Percentiles rank a stretch among this genome's conserved stretches.
These are phyloP conservation scores for Apiospora malaysiana DNA, from an alignment of 2,329 filamentous ascomycete genomes.

Conservation along the genomic window DNA sequence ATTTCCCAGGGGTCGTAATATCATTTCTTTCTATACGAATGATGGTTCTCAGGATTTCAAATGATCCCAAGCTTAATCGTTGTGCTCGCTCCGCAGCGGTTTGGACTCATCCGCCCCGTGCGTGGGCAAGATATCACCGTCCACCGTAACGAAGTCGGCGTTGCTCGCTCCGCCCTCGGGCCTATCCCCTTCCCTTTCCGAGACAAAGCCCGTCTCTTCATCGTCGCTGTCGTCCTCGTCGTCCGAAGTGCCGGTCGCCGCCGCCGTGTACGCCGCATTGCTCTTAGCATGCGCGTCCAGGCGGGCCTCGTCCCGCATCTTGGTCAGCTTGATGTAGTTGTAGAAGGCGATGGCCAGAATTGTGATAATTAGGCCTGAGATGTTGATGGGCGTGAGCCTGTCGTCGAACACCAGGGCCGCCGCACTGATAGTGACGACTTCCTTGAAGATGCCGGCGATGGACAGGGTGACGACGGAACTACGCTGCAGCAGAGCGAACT, in stretches of 20 bases:
- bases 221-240: slow-evolving; percentile 50
- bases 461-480: slow-evolving; percentile 95
- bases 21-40: not conserved
- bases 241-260: slow-evolving; percentile 39
- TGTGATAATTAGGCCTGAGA: slow-evolving; percentile 86
- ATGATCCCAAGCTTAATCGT: not conserved
- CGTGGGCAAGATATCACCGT: slow-evolving; percentile 46
- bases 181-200: slow-evolving; percentile 46
- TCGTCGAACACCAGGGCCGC: slow-evolving; percentile 90
- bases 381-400: slow-evolving; percentile 83
- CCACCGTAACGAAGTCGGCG: slow-evolving; percentile 45
- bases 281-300: slow-evolving; percentile 53
- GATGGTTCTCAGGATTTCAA: not conserved
- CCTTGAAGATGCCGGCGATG: slow-evolving; percentile 98
- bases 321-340: slow-evolving; percentile 91
- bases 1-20: no score
- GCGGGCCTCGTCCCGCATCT: slow-evolving; percentile 82
- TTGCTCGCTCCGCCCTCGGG: slow-evolving; percentile 41
- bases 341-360: slow-evolving; percentile 86
- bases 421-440: slow-evolving; percentile 93
- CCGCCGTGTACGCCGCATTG: slow-evolving; percentile 34
- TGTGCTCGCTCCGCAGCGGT: slow-evolving; percentile 30
- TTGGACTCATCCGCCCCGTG: slow-evolving; percentile 27
- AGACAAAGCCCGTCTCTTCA: slow-evolving; percentile 51
- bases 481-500: slow-evolving; percentile 93